phyloP scores from a whole-genome alignment of 495 filamentous ascomycete species.

The Tuber magnatum region DNA sequence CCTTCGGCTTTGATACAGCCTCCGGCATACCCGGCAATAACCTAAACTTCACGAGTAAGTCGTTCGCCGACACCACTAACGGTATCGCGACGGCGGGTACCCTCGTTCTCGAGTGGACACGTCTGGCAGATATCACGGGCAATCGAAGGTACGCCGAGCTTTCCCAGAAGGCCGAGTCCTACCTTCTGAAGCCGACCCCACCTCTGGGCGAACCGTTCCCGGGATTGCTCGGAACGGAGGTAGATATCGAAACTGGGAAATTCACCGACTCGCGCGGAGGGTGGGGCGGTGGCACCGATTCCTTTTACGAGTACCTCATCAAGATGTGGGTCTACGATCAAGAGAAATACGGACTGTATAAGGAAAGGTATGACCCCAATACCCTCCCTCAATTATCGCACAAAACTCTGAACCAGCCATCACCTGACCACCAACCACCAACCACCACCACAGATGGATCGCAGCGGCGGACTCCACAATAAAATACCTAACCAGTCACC shows the following conservation, averaged over 20 bases:
- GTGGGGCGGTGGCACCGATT: constrained; percentile 76
- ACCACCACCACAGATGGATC: constrained; percentile 53
- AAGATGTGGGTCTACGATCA: constrained; percentile 89
- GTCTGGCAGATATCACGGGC: constrained; percentile 67
- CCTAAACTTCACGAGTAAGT: constrained; percentile 53
- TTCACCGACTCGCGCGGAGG: constrained; percentile 63
- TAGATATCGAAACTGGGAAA: constrained; percentile 57
- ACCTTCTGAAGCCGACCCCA: constrained; percentile 63
- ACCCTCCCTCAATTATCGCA: background rate
- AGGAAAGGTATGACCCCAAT: constrained; percentile 44
- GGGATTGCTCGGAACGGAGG: constrained; percentile 63
- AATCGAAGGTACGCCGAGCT: constrained; percentile 59
- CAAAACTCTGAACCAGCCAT: background rate
- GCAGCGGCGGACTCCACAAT: constrained; percentile 71
- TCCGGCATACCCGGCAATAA: constrained; percentile 71
- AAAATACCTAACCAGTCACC: constrained; percentile 63
- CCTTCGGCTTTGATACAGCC: constrained; percentile 69
- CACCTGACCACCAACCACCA: background rate
- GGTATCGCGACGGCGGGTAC: constrained; percentile 66
- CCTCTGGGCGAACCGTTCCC: constrained; percentile 62
- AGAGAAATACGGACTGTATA: constrained; percentile 55
- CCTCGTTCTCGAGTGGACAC: constrained; percentile 78
- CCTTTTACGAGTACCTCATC: constrained; percentile 86
- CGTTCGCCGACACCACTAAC: constrained; percentile 51
- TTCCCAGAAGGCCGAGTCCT: constrained; percentile 61